Evolutionary conservation across 805 yeast genomes (phyloP).

Genomic region (Priceomyces haplophilus): DNA sequence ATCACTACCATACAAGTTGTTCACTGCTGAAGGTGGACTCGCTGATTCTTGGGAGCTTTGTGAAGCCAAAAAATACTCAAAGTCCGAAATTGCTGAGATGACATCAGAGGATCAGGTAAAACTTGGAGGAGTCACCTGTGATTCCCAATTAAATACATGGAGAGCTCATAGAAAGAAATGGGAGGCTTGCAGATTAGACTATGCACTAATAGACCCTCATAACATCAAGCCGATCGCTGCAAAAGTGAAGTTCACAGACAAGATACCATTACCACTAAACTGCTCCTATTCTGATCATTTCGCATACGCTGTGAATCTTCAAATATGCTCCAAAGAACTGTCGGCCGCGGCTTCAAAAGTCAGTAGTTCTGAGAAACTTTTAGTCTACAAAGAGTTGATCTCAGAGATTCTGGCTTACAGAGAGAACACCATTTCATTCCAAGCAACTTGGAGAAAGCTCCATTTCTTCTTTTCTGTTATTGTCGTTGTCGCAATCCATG

Average conservation of each 20-base stretch:
- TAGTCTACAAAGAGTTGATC: slow-evolving; percentile 37
- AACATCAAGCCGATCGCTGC: slow-evolving; percentile 58
- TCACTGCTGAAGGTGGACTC: slow-evolving; percentile 66
- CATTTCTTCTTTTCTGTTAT: slow-evolving; percentile 61
- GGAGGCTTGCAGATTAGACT: slow-evolving; percentile 88
- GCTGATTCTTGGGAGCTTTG: slow-evolving; percentile 79
- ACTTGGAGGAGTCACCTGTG: slow-evolving; percentile 85
- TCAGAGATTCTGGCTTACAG: slow-evolving; percentile 45
- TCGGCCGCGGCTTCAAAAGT: not conserved
- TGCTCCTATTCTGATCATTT: slow-evolving; percentile 91
- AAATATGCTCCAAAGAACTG: slow-evolving; percentile 12
- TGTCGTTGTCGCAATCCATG: slow-evolving; percentile 43
- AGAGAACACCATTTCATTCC: slow-evolving; percentile 49
- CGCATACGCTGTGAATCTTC: slow-evolving; percentile 54
- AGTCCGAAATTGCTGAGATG: slow-evolving; percentile 23
- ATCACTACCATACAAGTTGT: slow-evolving; percentile 71
- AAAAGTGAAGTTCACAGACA: slow-evolving; percentile 69
- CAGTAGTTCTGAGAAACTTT: slow-evolving; percentile 9
- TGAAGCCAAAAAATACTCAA: slow-evolving; percentile 22
- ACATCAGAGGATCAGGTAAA: slow-evolving; percentile 52
- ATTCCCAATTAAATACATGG: slow-evolving; percentile 86
- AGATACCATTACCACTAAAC: slow-evolving; percentile 47
- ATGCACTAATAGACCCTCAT: slow-evolving; percentile 69
- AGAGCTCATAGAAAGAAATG: slow-evolving; percentile 49
- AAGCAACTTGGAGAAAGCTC: slow-evolving; percentile 57